Percentiles rank a stretch among this genome's conserved stretches.
phyloP scores from a whole-genome alignment of 805 yeast genomes.

The Myxozyma monticola region DNA sequence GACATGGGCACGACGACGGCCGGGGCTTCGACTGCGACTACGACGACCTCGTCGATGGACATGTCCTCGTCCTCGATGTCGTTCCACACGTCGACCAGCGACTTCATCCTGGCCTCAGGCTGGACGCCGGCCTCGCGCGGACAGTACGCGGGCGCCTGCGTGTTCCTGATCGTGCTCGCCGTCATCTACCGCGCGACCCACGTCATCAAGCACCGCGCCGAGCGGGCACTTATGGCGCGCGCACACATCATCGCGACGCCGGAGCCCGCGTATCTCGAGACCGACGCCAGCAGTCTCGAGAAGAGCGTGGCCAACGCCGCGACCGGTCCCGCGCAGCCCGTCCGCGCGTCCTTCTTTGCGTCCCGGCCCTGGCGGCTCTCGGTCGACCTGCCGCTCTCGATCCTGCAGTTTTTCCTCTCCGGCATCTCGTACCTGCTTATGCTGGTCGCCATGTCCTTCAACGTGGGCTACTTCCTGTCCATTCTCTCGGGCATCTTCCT shows the following conservation, averaged over 20 bases:
- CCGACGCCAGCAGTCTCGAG: slow-evolving; percentile 2
- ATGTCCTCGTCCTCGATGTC: slow-evolving; percentile 28
- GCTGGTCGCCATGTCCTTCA: slow-evolving; percentile 37
- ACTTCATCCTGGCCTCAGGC: slow-evolving; percentile 30
- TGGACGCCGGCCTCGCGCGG: slow-evolving; percentile 35
- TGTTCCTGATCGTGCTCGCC: slow-evolving; percentile 35
- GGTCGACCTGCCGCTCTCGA: slow-evolving; percentile 31
- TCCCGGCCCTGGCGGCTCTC: slow-evolving; percentile 31
- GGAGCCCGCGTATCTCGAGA: not conserved
- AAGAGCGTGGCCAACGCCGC: slow-evolving; percentile 1
- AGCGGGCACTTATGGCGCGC: slow-evolving; percentile 18
- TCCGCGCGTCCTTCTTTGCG: slow-evolving; percentile 7
- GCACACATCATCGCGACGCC: slow-evolving; percentile 1
- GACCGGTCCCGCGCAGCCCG: not conserved
- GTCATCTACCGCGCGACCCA: slow-evolving; percentile 30
- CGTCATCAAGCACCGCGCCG: slow-evolving; percentile 26
- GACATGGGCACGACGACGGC: slow-evolving; percentile 9
- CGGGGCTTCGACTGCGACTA: slow-evolving; percentile 13
- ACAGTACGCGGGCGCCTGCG: slow-evolving; percentile 37
- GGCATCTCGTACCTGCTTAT: slow-evolving; percentile 33
- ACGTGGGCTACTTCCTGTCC: slow-evolving; percentile 36
- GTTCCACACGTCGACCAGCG: slow-evolving; percentile 32
- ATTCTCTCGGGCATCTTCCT: slow-evolving; percentile 35
- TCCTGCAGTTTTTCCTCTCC: slow-evolving; percentile 26
- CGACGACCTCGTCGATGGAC: slow-evolving; percentile 17